A percentile compares a stretch with the other conserved stretches of the same genome.
phyloP scores from a whole-genome alignment of 495 filamentous ascomycete genomes.

The Aspergillus nidulans region DNA sequence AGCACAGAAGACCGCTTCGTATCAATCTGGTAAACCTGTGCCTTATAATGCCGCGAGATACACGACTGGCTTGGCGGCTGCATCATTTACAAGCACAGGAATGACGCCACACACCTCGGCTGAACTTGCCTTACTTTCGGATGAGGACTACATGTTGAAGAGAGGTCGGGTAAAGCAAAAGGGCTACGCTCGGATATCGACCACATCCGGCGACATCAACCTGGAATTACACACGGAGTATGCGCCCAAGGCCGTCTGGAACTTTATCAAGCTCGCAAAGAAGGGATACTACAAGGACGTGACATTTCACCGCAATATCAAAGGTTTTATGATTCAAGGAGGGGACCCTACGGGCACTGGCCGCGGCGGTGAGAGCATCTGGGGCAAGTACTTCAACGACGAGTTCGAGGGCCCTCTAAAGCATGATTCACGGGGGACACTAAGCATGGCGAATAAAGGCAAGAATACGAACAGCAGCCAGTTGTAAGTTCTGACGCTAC shows the following conservation, averaged over 20 bases:
- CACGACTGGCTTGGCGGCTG: constrained; percentile 88
- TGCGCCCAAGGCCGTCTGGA: constrained; percentile 91
- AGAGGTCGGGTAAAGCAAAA: constrained; percentile 81
- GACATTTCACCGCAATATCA: constrained; percentile 86
- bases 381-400: constrained; percentile 88
- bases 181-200: constrained; percentile 86
- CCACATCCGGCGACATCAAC: constrained; percentile 75
- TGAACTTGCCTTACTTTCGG: constrained; percentile 77
- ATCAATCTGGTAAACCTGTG: constrained; percentile 36
- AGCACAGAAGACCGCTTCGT: constrained; percentile 20
- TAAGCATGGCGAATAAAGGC: constrained; percentile 97
- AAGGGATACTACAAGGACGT: constrained; percentile 84
- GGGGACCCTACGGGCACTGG: constrained; percentile 70
- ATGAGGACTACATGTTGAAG: constrained; percentile 95
- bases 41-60: constrained; percentile 84
- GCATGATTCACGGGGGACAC: constrained; percentile 71
- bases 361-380: constrained; percentile 77
- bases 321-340: constrained; percentile 97
- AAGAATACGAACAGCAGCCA: constrained; percentile 94
- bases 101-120: constrained; percentile 84
- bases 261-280: constrained; percentile 85
- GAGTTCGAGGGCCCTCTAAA: constrained; percentile 85
- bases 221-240: constrained; percentile 87
- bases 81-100: constrained; percentile 91
- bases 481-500: constrained; percentile 50